phyloP scores from a whole-genome alignment of 73 alveolate genomes.

The Blepharisma stoltei region DNA sequence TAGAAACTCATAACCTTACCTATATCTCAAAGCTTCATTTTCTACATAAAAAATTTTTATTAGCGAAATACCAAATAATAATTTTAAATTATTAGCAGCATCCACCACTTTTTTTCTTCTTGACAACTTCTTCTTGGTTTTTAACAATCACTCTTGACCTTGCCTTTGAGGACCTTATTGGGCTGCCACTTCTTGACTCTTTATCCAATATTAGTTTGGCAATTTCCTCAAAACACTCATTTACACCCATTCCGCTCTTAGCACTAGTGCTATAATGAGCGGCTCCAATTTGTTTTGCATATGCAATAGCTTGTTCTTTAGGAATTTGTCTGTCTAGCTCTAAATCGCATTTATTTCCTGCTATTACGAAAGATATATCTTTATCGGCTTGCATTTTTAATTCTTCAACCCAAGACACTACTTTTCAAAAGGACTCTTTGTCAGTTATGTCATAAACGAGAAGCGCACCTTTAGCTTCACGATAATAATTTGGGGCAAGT shows the following conservation, averaged over 20 bases:
- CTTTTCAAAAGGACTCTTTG: constrained; percentile 68
- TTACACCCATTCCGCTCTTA: constrained; percentile 74
- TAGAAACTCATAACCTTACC: no score
- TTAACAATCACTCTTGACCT: background rate
- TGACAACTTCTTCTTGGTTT: background rate
- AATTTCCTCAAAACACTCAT: constrained; percentile 46
- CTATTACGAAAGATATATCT: constrained; percentile 69
- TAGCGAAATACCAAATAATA: no score
- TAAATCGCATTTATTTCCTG: constrained; percentile 85
- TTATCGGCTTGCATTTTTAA: constrained; percentile 54
- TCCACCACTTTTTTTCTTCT: background rate
- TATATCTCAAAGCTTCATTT: no score
- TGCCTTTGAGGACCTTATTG: background rate
- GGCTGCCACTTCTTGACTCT: background rate
- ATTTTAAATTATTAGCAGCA: background rate
- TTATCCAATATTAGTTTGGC: constrained; percentile 14
- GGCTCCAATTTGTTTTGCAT: constrained; percentile 63
- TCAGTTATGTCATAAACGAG: constrained; percentile 88
- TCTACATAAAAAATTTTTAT: no score
- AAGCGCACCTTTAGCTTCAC: constrained; percentile 83
- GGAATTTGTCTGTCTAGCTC: constrained; percentile 56
- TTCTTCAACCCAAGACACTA: constrained; percentile 77
- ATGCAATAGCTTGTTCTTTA: constrained; percentile 44
- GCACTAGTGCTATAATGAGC: constrained; percentile 82
- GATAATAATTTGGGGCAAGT: constrained; percentile 65